Evolutionary conservation across 768 basidiomycete species (phyloP).

Genomic region (Mrakia hoshinonis): DNA sequence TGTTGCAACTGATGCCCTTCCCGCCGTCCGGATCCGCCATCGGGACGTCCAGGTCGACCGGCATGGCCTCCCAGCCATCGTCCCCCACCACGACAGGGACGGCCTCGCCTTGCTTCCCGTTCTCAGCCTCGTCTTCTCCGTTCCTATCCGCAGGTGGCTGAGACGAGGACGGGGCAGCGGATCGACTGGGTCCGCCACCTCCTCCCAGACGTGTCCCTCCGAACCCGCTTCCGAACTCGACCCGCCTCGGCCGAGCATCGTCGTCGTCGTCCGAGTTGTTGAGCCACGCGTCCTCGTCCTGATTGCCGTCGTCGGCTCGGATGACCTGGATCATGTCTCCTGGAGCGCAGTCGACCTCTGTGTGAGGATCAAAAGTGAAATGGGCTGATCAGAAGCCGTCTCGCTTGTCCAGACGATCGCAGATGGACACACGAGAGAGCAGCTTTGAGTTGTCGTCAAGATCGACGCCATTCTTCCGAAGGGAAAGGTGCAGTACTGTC

Average conservation of each 20-base stretch:
- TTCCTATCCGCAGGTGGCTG: not conserved
- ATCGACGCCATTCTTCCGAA: not conserved
- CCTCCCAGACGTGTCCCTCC: constrained; percentile 12
- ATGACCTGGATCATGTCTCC: constrained; percentile 40
- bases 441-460: constrained; percentile 18
- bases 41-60: not conserved
- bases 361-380: constrained; percentile 31
- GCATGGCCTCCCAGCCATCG: not conserved
- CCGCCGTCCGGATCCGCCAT: not conserved
- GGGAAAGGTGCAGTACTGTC: constrained; percentile 11
- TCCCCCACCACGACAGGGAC: not conserved
- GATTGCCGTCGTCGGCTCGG: constrained; percentile 35
- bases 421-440: not conserved
- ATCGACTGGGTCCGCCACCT: not conserved
- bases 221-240: constrained; percentile 6
- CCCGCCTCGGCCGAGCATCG: not conserved
- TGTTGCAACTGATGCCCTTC: not conserved
- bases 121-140: not conserved
- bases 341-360: constrained; percentile 37
- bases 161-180: not conserved
- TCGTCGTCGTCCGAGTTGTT: constrained; percentile 4
- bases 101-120: not conserved
- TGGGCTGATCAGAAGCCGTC: not conserved
- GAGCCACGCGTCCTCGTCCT: constrained; percentile 13
- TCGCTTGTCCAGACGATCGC: too few relatives aligned